Conservation (phyloP, 2,329 filamentous ascomycete genomes). For the Colletotrichum eleusines region DNA sequence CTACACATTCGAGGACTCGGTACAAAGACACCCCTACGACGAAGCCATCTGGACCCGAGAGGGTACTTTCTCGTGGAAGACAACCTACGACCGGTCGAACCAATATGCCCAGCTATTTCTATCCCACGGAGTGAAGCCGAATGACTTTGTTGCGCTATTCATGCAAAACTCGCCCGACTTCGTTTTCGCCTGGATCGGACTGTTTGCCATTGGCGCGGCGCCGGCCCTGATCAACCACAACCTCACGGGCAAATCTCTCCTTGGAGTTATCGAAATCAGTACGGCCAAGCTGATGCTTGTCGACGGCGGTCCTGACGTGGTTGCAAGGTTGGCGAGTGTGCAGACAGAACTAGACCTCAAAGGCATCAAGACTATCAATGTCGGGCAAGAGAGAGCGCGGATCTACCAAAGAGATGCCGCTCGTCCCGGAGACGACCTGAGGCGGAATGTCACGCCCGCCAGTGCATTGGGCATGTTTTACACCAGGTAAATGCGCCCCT, state of each 20-base stretch:
- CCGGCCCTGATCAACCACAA: constrained; percentile 81
- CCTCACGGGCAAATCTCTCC: constrained; percentile 70
- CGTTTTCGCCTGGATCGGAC: constrained; percentile 72
- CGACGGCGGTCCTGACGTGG: constrained; percentile 66
- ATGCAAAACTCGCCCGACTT: constrained; percentile 78
- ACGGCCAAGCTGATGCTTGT: constrained; percentile 68
- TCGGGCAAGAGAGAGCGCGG: constrained; percentile 54
- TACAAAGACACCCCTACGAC: constrained; percentile 62
- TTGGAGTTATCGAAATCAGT: constrained; percentile 74
- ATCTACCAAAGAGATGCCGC: constrained; percentile 60
- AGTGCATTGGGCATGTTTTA: constrained; percentile 77
- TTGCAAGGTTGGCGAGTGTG: constrained; percentile 69
- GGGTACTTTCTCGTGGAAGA: constrained; percentile 69
- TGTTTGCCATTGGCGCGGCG: constrained; percentile 74
- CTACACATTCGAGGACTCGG: constrained; percentile 73
- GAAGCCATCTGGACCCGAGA: constrained; percentile 76
- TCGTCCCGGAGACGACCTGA: constrained; percentile 67
- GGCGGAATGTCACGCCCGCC: constrained; percentile 61
- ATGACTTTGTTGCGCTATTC: constrained; percentile 74
- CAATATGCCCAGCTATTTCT: constrained; percentile 74
- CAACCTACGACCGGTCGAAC: constrained; percentile 66
- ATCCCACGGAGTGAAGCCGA: constrained; percentile 66
- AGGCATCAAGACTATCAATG: constrained; percentile 67
- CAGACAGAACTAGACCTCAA: constrained; percentile 60
- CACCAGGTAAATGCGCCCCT: constrained; percentile 56